These are phyloP conservation scores for Tylopilus vinaceipallidus DNA, from an alignment of 768 basidiomycete genomes.

Conservation along the genomic window DNA sequence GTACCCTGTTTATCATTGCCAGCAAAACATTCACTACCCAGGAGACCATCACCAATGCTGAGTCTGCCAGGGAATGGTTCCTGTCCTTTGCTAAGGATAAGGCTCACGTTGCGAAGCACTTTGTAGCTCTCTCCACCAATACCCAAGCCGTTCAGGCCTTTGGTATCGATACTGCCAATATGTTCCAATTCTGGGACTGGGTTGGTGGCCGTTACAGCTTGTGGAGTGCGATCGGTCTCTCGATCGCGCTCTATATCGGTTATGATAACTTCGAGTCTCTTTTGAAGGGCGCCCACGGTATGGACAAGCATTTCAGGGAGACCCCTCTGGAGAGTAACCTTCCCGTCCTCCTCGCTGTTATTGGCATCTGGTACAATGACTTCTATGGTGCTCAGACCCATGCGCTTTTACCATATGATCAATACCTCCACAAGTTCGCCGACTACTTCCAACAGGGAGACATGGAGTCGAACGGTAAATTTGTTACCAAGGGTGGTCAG, in stretches of 20 bases:
- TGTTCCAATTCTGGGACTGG: constrained; percentile 99
- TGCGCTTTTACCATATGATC: constrained; percentile 94
- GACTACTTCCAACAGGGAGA: constrained; percentile 99
- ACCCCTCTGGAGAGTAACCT: constrained; percentile 87
- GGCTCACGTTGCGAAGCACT: constrained; percentile 96
- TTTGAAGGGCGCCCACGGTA: constrained; percentile 89
- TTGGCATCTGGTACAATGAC: constrained; percentile 99
- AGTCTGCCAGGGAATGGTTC: constrained; percentile 95
- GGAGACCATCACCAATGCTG: constrained; percentile 99
- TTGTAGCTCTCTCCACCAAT: constrained; percentile 97
- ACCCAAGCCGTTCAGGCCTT: constrained; percentile 90
- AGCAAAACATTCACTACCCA: constrained; percentile 99
- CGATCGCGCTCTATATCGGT: constrained; percentile 90
- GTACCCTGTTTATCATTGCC: constrained; percentile 97
- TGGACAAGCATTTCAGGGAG: constrained; percentile 96
- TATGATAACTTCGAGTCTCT: constrained; percentile 92
- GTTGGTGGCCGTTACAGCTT: constrained; percentile 98
- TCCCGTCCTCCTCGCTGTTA: constrained; percentile 83
- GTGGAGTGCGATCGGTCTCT: constrained; percentile 97
- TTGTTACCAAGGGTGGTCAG: constrained; percentile 88
- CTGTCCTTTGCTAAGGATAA: constrained; percentile 77
- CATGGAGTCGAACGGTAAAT: constrained; percentile 99
- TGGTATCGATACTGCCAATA: constrained; percentile 87
- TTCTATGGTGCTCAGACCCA: constrained; percentile 97
- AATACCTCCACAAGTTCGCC: constrained; percentile 98